Conservation (phyloP, 108 stramenopile genomes). For the Nannochloropsis gaditana region DNA sequence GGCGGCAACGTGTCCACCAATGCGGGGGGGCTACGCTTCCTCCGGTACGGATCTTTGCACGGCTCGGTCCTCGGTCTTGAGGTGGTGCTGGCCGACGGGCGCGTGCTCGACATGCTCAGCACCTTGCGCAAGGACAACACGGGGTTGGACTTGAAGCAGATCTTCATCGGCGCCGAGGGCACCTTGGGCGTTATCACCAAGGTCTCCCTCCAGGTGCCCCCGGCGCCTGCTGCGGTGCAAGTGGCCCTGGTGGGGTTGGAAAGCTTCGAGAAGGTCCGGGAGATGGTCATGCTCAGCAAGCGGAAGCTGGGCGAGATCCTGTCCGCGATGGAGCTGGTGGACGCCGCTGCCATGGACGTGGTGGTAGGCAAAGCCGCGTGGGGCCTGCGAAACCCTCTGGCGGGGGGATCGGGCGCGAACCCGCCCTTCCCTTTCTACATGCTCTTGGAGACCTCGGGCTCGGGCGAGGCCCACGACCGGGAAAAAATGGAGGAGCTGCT, state of each 20-base stretch:
- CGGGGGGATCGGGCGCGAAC: background rate
- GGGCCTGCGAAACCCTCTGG: slow-evolving; percentile 1
- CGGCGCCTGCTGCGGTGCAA: slow-evolving; percentile 57
- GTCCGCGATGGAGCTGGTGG: slow-evolving; percentile 86
- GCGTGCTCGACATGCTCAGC: slow-evolving; percentile 65
- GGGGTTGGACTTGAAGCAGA: slow-evolving; percentile 83
- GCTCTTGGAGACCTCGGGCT: slow-evolving; percentile 84
- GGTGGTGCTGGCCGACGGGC: slow-evolving; percentile 77
- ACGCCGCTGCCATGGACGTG: slow-evolving; percentile 59
- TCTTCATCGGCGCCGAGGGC: slow-evolving; percentile 93
- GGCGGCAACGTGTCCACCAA: slow-evolving; percentile 93
- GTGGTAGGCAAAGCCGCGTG: slow-evolving; percentile 49
- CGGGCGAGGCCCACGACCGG: slow-evolving; percentile 65
- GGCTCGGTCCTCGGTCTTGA: slow-evolving; percentile 85
- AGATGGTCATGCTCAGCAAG: slow-evolving; percentile 61
- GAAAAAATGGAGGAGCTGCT: slow-evolving; percentile 75
- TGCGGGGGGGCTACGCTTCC: slow-evolving; percentile 79
- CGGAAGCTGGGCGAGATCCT: slow-evolving; percentile 69
- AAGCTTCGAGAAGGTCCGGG: slow-evolving; percentile 59
- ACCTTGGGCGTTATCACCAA: slow-evolving; percentile 87
- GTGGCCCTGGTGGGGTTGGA: slow-evolving; percentile 72
- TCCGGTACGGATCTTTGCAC: slow-evolving; percentile 74
- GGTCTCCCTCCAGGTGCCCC: slow-evolving; percentile 56
- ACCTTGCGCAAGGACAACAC: slow-evolving; percentile 86
- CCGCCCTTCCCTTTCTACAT: slow-evolving; percentile 58